phyloP scores from a whole-genome alignment of 805 yeast genomes.

The Maudiozyma saulgeensis region DNA sequence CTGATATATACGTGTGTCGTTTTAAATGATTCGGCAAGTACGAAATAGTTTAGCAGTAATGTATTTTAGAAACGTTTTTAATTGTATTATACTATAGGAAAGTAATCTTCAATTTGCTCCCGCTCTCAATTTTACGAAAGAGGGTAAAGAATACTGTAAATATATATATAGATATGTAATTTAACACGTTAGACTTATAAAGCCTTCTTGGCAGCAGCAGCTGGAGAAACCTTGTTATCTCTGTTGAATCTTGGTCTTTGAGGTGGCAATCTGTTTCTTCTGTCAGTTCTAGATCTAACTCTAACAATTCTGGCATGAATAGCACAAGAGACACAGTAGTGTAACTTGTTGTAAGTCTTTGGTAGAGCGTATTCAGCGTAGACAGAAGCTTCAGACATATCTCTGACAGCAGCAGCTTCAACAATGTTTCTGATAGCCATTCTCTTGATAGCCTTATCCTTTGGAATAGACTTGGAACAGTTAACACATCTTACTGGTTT shows the following conservation, averaged over 20 bases:
- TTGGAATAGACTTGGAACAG: slow-evolving; percentile 99
- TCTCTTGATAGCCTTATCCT: slow-evolving; percentile 99
- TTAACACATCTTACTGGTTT: slow-evolving; percentile 99
- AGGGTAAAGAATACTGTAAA: neutral
- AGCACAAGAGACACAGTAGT: slow-evolving; percentile 99
- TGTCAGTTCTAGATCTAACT: slow-evolving; percentile 98
- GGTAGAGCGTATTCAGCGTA: slow-evolving; percentile 99
- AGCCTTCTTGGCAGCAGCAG: slow-evolving; percentile 95
- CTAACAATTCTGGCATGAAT: slow-evolving; percentile 99
- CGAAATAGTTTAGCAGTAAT: neutral
- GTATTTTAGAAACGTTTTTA: too few species aligned
- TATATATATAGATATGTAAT: neutral
- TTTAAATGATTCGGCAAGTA: too few species aligned
- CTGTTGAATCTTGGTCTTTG: slow-evolving; percentile 97
- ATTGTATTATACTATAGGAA: neutral
- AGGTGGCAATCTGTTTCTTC: slow-evolving; percentile 99
- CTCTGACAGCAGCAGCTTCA: slow-evolving; percentile 99
- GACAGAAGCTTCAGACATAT: slow-evolving; percentile 98
- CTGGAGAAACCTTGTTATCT: slow-evolving; percentile 93
- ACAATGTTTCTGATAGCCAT: slow-evolving; percentile 99
- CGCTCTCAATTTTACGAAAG: too few species aligned
- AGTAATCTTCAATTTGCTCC: neutral
- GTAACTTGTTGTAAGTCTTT: slow-evolving; percentile 98
- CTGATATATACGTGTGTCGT: too few species aligned
- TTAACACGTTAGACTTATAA: slow-evolving; percentile 28